These are phyloP conservation scores for Hypoxylon sp. DNA, from an alignment of 2,329 filamentous ascomycete genomes.

Conservation along the genomic window DNA sequence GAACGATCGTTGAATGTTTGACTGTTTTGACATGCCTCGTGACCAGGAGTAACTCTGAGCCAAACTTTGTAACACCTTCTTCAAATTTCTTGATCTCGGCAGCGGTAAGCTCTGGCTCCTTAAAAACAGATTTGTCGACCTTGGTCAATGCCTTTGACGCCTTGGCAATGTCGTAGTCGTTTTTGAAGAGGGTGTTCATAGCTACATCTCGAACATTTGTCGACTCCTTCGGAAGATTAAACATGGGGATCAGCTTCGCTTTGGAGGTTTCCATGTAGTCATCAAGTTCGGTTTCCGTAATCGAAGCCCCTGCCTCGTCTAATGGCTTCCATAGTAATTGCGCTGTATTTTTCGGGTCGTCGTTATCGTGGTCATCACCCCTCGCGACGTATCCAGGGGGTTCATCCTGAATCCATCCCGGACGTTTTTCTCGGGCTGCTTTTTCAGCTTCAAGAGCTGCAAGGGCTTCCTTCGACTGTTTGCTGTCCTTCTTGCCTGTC, in stretches of 20 bases:
- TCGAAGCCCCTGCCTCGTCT: slow-evolving; percentile 63
- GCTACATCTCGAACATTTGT: slow-evolving; percentile 93
- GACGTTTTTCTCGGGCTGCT: slow-evolving; percentile 81
- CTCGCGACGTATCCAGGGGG: slow-evolving; percentile 87
- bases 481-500: slow-evolving; percentile 82
- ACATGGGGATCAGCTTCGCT: slow-evolving; percentile 68
- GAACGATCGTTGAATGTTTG: slow-evolving; percentile 83
- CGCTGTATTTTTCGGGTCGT: slow-evolving; percentile 82
- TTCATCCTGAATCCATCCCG: slow-evolving; percentile 94
- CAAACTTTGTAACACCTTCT: slow-evolving; percentile 89
- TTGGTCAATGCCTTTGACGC: slow-evolving; percentile 79
- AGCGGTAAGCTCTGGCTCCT: slow-evolving; percentile 84
- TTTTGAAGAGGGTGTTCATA: slow-evolving; percentile 78
- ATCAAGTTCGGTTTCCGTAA: slow-evolving; percentile 73
- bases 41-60: slow-evolving; percentile 88
- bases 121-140: slow-evolving; percentile 79
- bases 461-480: slow-evolving; percentile 83
- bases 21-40: slow-evolving; percentile 89
- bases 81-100: slow-evolving; percentile 92
- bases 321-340: slow-evolving; percentile 85
- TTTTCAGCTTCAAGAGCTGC: slow-evolving; percentile 88
- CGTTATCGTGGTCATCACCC: slow-evolving; percentile 81
- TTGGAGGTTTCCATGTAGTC: slow-evolving; percentile 82
- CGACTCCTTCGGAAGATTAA: slow-evolving; percentile 81
- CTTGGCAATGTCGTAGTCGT: slow-evolving; percentile 78